Evolutionary conservation across 2,329 filamentous ascomycete species (phyloP), one percentile per base, ranked within the genome.

Genomic region (Pseudogymnoascus sp.): DNA sequence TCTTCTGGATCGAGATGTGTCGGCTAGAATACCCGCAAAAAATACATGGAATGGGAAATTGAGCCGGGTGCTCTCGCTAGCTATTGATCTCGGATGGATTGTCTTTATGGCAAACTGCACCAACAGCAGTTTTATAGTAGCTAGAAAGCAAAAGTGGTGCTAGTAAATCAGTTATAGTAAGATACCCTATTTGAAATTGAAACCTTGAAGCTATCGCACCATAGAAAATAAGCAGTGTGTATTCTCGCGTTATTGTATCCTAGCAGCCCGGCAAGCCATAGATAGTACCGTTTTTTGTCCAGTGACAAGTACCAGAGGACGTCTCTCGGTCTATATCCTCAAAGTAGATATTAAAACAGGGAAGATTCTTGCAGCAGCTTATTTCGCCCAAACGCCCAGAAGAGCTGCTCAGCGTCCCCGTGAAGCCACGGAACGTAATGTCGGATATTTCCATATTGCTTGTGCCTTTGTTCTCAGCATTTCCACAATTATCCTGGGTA

Each of bases 381-480:
- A 83, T 72, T n/a, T 70, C 72, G 4, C 76, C 75, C 5, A 74
- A 76, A 58, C 69, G 72, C 7, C 65, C 66, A 41, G 62, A 67
- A 0, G 67, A 68, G 1, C 68, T 72, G n/a, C 73, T 68, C 11
- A 79, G 68, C 62, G 75, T 79, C 1, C 81, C 81, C 0, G 78
- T 80, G 62, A 82, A 82, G 64, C 83, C 82, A 28, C 77, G 74
- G 69, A 80, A 82, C 1, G 72, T 73, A 14, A 83, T 69, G 63
- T 83, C 77, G 0, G 74, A 77, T 49, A 84, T 70, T 9, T 75
- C 71, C 78, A 84, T 80, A 64, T 78, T 75, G 49, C 77, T 80
- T 6, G 79, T 82, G 0, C 81, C 81, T 0, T 70, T 55, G 38
- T 73, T 78, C 1, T 73, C 77, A 1, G 79, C 79, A 67, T 84